Evolutionary conservation across 2,329 filamentous ascomycete genomes (phyloP).

Genomic region (Thielaviopsis ethacetica): DNA sequence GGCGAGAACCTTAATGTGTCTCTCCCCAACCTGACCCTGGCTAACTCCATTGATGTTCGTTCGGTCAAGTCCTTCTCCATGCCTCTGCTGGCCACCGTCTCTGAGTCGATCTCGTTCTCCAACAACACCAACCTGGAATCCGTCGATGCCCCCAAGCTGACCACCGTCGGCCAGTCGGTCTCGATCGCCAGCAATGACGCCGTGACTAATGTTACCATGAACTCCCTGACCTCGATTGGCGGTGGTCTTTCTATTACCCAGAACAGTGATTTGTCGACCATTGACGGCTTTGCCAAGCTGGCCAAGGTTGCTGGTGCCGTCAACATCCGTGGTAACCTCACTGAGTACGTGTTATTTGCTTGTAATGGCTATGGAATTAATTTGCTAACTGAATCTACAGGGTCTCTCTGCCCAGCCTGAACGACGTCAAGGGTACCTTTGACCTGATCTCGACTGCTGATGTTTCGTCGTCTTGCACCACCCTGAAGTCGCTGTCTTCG

Average conservation of each 20-base stretch:
- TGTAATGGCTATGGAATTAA: conserved; percentile 5
- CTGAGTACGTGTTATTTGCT: conserved; percentile 42
- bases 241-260: conserved; percentile 79
- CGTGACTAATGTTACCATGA: conserved; percentile 61
- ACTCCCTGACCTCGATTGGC: conserved; percentile 47
- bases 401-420: conserved; percentile 49
- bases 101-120: conserved; percentile 70
- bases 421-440: conserved; percentile 55
- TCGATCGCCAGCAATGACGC: conserved; percentile 47
- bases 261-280: conserved; percentile 56
- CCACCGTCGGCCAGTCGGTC: conserved; percentile 41
- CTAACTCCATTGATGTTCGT: conserved; percentile 36
- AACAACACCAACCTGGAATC: conserved; percentile 49
- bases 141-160: conserved; percentile 54
- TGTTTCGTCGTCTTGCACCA: conserved; percentile 37
- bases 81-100: conserved; percentile 56
- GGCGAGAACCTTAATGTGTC: conserved; percentile 51
- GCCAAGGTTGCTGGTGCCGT: conserved; percentile 61
- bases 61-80: conserved; percentile 61
- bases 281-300: conserved; percentile 54
- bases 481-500: conserved; percentile 31
- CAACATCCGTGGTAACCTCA: conserved; percentile 72
- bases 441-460: conserved; percentile 50
- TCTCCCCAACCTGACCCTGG: conserved; percentile 61
- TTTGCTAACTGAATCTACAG: conserved; percentile 27